Conservation (phyloP, 305 asterid species). For the Fraxinus floribunda region DNA sequence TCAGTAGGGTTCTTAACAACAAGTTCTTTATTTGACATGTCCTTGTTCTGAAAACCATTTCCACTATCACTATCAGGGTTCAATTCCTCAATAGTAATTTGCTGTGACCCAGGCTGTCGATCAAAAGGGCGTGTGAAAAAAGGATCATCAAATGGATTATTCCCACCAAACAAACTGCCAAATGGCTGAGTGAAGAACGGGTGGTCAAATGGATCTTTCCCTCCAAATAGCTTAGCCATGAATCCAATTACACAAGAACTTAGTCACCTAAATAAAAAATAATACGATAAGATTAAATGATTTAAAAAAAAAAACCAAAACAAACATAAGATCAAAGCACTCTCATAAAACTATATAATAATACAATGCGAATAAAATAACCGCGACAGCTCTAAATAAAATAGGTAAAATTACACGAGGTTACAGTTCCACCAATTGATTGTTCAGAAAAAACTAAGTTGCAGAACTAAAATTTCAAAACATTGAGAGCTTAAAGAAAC, state of each 20-base stretch:
- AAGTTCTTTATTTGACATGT: slow-evolving; percentile 46
- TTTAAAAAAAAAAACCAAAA: not conserved
- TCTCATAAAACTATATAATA: too few species aligned
- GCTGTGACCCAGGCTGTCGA: slow-evolving; percentile 35
- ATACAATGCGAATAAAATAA: not conserved
- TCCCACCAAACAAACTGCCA: slow-evolving; percentile 45
- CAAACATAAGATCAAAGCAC: not conserved
- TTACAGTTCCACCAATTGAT: not conserved
- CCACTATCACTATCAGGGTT: slow-evolving; percentile 48
- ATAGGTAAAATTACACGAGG: not conserved
- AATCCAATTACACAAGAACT: slow-evolving; percentile 4
- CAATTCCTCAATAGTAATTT: slow-evolving; percentile 66
- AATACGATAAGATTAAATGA: not conserved
- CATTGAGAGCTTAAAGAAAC: not conserved
- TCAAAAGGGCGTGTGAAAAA: slow-evolving; percentile 47
- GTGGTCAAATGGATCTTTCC: slow-evolving; percentile 59
- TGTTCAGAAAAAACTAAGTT: not conserved
- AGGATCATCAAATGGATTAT: slow-evolving; percentile 56
- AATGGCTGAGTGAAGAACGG: slow-evolving; percentile 52
- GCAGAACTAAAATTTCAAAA: not conserved
- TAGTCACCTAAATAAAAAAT: not conserved
- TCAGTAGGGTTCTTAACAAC: slow-evolving; percentile 31
- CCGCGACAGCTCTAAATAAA: not conserved
- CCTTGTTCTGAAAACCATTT: slow-evolving; percentile 25
- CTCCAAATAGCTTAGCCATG: slow-evolving; percentile 65